A percentile compares a stretch with the other conserved stretches of the same genome.
phyloP scores from a whole-genome alignment of 176 grass and related monocot species.

The Metroxylon sagu region DNA sequence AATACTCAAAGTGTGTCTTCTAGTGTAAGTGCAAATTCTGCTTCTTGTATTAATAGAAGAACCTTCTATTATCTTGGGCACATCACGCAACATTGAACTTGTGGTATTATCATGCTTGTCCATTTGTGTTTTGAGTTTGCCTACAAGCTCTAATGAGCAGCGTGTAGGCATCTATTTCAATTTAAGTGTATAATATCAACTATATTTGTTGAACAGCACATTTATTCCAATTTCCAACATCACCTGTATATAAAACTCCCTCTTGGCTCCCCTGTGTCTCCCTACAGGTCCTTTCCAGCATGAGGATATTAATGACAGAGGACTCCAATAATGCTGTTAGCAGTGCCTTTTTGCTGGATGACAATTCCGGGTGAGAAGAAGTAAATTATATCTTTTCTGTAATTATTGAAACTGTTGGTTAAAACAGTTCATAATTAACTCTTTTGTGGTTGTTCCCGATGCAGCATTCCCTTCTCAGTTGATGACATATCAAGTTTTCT shows the following conservation, averaged over 20 bases:
- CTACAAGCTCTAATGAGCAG: no score
- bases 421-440: conserved; percentile 15
- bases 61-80: no score
- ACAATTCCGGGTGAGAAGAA: conserved; percentile 47
- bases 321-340: conserved; percentile 37
- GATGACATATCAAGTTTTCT: conserved; percentile 64
- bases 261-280: no score
- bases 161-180: no score
- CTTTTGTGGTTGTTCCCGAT: conserved; percentile 6
- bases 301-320: conserved; percentile 46
- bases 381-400: not conserved
- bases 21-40: conserved; percentile 36
- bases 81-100: no score
- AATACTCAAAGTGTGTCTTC: conserved; percentile 82
- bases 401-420: not conserved
- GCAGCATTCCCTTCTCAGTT: conserved; percentile 71
- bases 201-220: no score
- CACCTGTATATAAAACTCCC: no score
- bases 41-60: no score
- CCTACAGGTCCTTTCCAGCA: conserved; percentile 53
- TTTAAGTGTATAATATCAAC: no score
- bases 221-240: no score
- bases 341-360: conserved; percentile 65
- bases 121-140: no score
- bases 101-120: no score